These are phyloP conservation scores for Hyaloscypha variabilis DNA, from an alignment of 495 filamentous ascomycete genomes.

Conservation along the genomic window DNA sequence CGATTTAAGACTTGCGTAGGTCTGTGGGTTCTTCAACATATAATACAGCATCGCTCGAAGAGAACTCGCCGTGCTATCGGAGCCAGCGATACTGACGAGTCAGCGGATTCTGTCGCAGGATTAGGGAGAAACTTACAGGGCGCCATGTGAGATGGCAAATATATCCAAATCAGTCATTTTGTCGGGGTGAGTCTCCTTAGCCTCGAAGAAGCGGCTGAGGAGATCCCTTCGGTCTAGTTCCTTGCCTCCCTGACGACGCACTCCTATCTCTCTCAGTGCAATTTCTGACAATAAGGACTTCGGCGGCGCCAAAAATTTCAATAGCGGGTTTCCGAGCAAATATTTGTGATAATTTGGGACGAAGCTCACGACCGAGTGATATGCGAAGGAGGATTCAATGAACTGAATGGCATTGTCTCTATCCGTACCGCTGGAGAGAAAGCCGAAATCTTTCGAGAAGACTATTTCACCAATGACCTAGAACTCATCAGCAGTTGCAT, in stretches of 20 bases:
- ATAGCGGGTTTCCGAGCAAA: slow-evolving; percentile 50
- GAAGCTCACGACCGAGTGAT: slow-evolving; percentile 57
- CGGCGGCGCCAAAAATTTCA: slow-evolving; percentile 46
- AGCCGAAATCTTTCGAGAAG: slow-evolving; percentile 66
- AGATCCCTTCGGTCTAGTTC: slow-evolving; percentile 43
- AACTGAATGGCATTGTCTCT: slow-evolving; percentile 57
- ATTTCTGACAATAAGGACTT: slow-evolving; percentile 54
- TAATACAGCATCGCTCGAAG: background rate
- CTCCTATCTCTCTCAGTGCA: slow-evolving; percentile 34
- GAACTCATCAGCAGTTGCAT: too few relatives aligned
- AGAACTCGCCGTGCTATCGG: background rate
- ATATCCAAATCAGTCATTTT: slow-evolving; percentile 53
- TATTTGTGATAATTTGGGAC: slow-evolving; percentile 50
- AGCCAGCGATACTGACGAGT: slow-evolving; percentile 44
- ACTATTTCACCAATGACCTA: slow-evolving; percentile 61
- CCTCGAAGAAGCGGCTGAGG: slow-evolving; percentile 40
- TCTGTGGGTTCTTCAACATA: background rate
- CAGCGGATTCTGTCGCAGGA: slow-evolving; percentile 56
- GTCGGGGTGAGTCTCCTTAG: slow-evolving; percentile 44
- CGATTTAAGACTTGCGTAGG: background rate
- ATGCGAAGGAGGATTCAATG: slow-evolving; percentile 55
- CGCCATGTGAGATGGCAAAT: slow-evolving; percentile 56
- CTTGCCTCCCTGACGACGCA: slow-evolving; percentile 24
- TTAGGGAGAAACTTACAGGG: slow-evolving; percentile 60
- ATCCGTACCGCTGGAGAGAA: slow-evolving; percentile 59